phyloP scores from a whole-genome alignment of 2,329 filamentous ascomycete species.

The Akanthomyces uredinophilus region DNA sequence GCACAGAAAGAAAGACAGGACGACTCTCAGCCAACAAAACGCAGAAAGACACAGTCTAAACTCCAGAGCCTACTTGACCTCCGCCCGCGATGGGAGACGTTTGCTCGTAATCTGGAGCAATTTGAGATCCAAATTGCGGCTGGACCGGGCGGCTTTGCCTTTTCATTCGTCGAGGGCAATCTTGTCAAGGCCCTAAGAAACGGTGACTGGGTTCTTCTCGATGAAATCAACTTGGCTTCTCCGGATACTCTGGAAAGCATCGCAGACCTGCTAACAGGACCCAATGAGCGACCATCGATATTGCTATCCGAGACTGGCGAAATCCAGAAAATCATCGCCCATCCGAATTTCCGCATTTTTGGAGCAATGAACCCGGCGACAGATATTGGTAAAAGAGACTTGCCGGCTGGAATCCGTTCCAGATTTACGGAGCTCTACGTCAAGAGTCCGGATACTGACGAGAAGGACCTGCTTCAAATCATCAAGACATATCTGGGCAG shows the following conservation, averaged over 20 bases:
- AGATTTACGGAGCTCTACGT: conserved; percentile 96
- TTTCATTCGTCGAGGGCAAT: conserved; percentile 93
- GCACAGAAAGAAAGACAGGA: conserved; percentile 31
- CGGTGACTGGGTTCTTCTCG: conserved; percentile 92
- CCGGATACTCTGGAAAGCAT: conserved; percentile 93
- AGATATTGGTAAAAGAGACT: conserved; percentile 91
- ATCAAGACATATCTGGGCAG: conserved; percentile 82
- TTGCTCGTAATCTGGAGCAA: conserved; percentile 67
- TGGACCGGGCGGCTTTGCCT: conserved; percentile 73
- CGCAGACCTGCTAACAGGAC: conserved; percentile 76
- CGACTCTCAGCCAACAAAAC: conserved; percentile 61
- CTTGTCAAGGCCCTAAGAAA: conserved; percentile 94
- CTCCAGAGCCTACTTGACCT: conserved; percentile 56
- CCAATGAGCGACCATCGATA: conserved; percentile 70
- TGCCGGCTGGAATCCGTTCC: conserved; percentile 82
- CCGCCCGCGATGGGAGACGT: conserved; percentile 70
- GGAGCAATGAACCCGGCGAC: conserved; percentile 99
- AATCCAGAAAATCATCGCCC: conserved; percentile 81
- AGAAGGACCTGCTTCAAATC: conserved; percentile 81
- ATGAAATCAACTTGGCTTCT: conserved; percentile 95
- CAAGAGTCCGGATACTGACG: conserved; percentile 77
- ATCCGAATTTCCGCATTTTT: conserved; percentile 92
- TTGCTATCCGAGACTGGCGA: conserved; percentile 90
- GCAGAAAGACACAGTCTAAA: conserved; percentile 60
- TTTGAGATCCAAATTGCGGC: conserved; percentile 76